Evolutionary conservation across 2,329 filamentous ascomycete genomes (phyloP), one percentile per base, ranked within the genome.

Genomic region (Nemania sp.): DNA sequence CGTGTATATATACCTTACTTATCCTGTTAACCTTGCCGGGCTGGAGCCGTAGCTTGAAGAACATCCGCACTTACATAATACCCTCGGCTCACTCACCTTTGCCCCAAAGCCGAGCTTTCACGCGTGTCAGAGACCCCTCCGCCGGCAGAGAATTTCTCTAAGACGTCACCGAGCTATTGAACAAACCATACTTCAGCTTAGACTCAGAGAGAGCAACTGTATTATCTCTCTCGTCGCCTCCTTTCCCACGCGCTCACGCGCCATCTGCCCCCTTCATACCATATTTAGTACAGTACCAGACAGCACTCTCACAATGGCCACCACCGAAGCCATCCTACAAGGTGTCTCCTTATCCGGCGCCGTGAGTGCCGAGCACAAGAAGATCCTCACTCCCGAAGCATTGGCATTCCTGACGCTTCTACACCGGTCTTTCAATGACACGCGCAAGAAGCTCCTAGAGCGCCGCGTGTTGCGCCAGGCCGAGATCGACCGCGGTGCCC

Each of bases 321-420:
- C 84, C 67, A 85, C 85, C 73, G 90, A 96, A 59, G 79, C 83
- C 66, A 90, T 96, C 74, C 89, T 97, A 68, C 88, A 92, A 77
- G 92, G 92, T 78, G 93, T 97, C 73, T 87, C 88, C 78, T 86
- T 98, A 82, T 88, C 92, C 72, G 94, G 92, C 73, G 78, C 85
- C 64, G 80, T 98, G 74, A 87, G 87, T 72, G 87, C 94, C 61
- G 81, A 89, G 69, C 89, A 93, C 76, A 87, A 87, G 80, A 94
- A 96, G 83, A 96, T 99, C 76, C 86, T 98, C 67, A 97, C 88
- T 65, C 94, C 92, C 70, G 86, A 96, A 67, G 94, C 94, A 57
- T 88, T 91, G 67, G 90, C 92, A 65, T 99, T 98, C 83, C 87
- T 99, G 63, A 91, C 94, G 39, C 88, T 97, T 66, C 87, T 99